Conservation (phyloP, 139 green algal genomes). For the Medakamo hakoo region DNA sequence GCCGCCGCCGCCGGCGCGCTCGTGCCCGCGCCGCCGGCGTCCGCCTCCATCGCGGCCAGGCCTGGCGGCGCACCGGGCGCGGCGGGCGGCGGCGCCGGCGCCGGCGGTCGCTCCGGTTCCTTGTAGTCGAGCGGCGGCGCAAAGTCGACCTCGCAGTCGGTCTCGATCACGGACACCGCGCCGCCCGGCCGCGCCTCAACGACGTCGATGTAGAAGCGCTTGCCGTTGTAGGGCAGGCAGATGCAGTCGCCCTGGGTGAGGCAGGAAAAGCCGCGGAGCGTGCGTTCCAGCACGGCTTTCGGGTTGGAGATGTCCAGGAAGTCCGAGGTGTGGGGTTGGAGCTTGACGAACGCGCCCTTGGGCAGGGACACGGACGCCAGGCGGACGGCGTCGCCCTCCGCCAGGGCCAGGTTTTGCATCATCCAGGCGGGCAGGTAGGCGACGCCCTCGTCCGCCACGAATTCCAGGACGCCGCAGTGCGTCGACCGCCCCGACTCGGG, state of each 20-base stretch:
- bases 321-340: slow-evolving; percentile 89
- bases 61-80: slow-evolving; percentile 2
- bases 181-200: slow-evolving; percentile 57
- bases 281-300: slow-evolving; percentile 90
- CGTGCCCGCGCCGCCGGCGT: too few species aligned
- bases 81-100: slow-evolving; percentile 2
- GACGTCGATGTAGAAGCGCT: slow-evolving; percentile 84
- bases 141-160: slow-evolving; percentile 91
- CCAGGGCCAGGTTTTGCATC: slow-evolving; percentile 93
- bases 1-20: slow-evolving; percentile 4
- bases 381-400: slow-evolving; percentile 75
- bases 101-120: slow-evolving; percentile 40
- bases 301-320: slow-evolving; percentile 96
- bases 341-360: slow-evolving; percentile 90
- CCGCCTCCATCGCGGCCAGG: neutral
- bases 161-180: slow-evolving; percentile 94
- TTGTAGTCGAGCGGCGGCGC: slow-evolving; percentile 92
- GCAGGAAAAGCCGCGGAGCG: slow-evolving; percentile 51
- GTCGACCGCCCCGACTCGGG: slow-evolving; percentile 36
- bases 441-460: slow-evolving; percentile 90
- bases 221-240: slow-evolving; percentile 91
- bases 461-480: slow-evolving; percentile 97
- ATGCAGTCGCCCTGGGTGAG: slow-evolving; percentile 65
- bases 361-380: slow-evolving; percentile 68
- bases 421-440: slow-evolving; percentile 98